These are phyloP conservation scores for Dittrichia graveolens DNA, from an alignment of 129 eudicot genomes.

Conservation along the genomic window DNA sequence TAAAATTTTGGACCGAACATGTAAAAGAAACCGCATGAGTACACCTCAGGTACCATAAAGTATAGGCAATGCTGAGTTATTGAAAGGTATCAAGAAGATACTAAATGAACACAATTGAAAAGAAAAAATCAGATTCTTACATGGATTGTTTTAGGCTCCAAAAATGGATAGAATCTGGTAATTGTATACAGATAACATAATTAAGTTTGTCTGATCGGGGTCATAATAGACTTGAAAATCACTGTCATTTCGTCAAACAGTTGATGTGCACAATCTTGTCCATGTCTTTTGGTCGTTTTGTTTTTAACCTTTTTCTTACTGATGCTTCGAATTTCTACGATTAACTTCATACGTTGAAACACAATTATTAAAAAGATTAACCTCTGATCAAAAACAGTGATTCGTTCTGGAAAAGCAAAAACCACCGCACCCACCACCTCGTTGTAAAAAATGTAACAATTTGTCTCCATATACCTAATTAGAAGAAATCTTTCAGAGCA, in stretches of 20 bases:
- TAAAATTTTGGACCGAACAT: constrained; percentile 9
- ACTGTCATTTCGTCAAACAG: constrained; percentile 24
- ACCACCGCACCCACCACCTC: background rate
- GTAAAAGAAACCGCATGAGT: constrained; percentile 17
- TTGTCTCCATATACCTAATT: constrained; percentile 10
- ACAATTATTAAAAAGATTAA: background rate
- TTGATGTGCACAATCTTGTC: constrained; percentile 28
- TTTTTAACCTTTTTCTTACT: background rate
- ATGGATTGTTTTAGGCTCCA: background rate
- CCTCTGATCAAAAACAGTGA: constrained; percentile 3
- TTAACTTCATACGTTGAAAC: background rate
- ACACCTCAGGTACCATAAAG: constrained; percentile 6
- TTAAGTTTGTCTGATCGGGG: constrained; percentile 7
- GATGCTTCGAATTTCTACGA: background rate
- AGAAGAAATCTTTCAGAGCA: constrained; percentile 26
- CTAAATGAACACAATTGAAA: background rate
- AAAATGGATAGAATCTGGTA: constrained; percentile 11
- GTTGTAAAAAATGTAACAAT: background rate
- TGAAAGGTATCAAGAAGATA: background rate
- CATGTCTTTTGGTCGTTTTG: constrained; percentile 18
- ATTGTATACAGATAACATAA: background rate
- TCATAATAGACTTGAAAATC: constrained; percentile 5
- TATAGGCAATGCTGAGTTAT: background rate
- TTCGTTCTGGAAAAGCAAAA: background rate
- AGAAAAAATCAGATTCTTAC: constrained; percentile 23